Evolutionary conservation across 75 land plant species (phyloP).

Genomic region (Chamaecyparis obtusa): DNA sequence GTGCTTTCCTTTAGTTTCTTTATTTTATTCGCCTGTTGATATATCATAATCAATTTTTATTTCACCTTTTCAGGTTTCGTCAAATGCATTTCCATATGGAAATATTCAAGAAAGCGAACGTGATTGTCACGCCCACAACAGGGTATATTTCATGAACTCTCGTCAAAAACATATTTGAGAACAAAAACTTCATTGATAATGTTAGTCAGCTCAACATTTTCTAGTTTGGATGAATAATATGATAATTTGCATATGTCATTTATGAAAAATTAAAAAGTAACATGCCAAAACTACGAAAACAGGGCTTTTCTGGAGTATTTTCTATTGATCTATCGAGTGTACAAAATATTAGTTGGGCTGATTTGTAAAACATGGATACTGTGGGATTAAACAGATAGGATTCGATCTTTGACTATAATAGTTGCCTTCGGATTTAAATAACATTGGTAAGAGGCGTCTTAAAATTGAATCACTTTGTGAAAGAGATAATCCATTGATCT

Average conservation of each 20-base stretch:
- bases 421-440: not conserved
- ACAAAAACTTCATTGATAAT: not conserved
- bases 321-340: not conserved
- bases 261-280: not conserved
- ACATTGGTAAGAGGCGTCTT: not conserved
- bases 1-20: not conserved
- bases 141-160: slow-evolving; percentile 30
- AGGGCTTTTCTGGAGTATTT: not conserved
- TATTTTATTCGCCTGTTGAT: not conserved
- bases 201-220: not conserved
- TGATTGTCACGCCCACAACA: slow-evolving; percentile 78
- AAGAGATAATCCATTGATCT: not conserved
- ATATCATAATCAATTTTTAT: not conserved
- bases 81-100: slow-evolving; percentile 71
- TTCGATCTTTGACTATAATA: not conserved
- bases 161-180: not conserved
- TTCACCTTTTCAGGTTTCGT: slow-evolving; percentile 45
- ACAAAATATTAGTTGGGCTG: too few relatives aligned
- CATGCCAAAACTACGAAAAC: not conserved
- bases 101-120: slow-evolving; percentile 66
- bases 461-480: not conserved
- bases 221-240: not conserved
- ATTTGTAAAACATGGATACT: not conserved
- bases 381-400: not conserved
- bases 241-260: not conserved